Percentiles rank a stretch among this genome's conserved stretches.
Conservation (phyloP, 768 basidiomycete species). For the Mycena venus region DNA sequence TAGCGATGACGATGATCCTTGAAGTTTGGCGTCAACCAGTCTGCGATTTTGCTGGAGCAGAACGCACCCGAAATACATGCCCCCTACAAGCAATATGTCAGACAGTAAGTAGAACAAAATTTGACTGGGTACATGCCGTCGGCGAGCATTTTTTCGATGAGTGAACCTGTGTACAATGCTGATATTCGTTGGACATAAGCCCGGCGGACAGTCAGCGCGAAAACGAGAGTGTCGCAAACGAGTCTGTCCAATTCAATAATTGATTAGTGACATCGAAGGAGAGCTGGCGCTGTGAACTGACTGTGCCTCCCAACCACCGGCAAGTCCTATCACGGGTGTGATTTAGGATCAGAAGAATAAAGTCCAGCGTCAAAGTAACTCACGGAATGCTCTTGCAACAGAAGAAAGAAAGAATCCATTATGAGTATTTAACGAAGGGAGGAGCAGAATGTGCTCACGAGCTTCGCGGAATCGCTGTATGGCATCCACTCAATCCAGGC, state of each 20-base stretch:
- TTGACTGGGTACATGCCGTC: background rate
- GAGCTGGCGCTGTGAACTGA: background rate
- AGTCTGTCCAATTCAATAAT: background rate
- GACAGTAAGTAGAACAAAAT: background rate
- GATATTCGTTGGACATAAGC: conserved; percentile 12
- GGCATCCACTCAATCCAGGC: conserved; percentile 19
- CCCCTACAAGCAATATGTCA: background rate
- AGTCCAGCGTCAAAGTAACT: background rate
- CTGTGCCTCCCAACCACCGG: conserved; percentile 23
- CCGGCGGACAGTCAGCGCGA: conserved; percentile 11
- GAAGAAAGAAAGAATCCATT: background rate
- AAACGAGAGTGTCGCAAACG: conserved; percentile 17
- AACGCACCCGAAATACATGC: conserved; percentile 22
- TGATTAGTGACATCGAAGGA: background rate
- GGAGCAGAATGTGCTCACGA: background rate
- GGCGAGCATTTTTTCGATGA: conserved; percentile 10
- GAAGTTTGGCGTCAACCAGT: background rate
- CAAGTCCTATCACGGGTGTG: conserved; percentile 1
- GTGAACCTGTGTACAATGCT: background rate
- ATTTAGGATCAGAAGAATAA: background rate
- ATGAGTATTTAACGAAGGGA: background rate
- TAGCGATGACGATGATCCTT: conserved; percentile 10
- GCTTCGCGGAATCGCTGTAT: conserved; percentile 5
- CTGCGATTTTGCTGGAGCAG: background rate
- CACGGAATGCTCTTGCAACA: conserved; percentile 11